Evolutionary conservation across 176 grass and related monocot species (phyloP), one percentile per base, ranked within the genome.

Genomic region (Tuctoria greenei): DNA sequence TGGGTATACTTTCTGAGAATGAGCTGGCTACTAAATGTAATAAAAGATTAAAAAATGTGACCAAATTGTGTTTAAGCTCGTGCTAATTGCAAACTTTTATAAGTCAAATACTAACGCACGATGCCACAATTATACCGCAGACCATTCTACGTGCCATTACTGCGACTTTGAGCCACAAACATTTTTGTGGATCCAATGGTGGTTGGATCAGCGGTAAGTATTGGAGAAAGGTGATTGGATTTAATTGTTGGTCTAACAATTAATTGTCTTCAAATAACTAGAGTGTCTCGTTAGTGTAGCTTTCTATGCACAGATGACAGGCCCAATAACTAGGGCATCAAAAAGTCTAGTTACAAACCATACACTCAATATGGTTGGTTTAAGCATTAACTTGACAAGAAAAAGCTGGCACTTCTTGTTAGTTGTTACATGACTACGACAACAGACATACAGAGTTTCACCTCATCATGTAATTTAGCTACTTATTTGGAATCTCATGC

Each of bases 241-340:
- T 61, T 87, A 60, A 78, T 73, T 78, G 49, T 72, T 78, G 73
- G 52, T 80, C 77, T 68, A 80, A 37, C 23, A 62, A 67, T 13
- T 10, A 62, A 67, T 13, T 10, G 45, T 24, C 64, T 81, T 71
- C 39, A 71, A 68, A 58, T 10, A 66, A 65, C 27, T 58, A 56
- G 51, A 82, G 39, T n/a, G 49, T 38, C 38, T 74, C 54, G 43
- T 11, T 17, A 12, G 12, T 26, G 45, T 4, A 24, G 52, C n/a
- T 50, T 8, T 58, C 5, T 4, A 43, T 43, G 52, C 50, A 72
- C 37, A 73, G 71, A 58, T 73, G 46, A 40, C 68, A 72, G 34
- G 62, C 37, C 64, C 69, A 79, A 61, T 35, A 77, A 43, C 24
- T 51, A 82, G 42, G 47, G 60, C 49, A 82, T 18, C 34, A n/a